Evolutionary conservation across 345 rosid genomes (phyloP).

Genomic region (Rhizophora mangle): DNA sequence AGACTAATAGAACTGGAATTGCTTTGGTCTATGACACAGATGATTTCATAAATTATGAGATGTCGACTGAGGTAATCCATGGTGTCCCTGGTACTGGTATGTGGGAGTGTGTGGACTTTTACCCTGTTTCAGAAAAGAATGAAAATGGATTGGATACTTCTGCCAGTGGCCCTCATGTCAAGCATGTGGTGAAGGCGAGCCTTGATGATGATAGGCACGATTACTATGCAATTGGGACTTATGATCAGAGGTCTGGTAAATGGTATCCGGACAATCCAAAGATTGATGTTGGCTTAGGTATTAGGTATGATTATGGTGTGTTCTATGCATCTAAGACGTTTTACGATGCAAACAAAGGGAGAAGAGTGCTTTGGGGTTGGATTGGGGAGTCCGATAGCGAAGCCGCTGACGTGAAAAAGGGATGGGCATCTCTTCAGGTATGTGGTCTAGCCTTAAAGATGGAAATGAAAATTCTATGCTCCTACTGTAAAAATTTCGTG

Average conservation of each 20-base stretch:
- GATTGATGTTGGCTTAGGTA: conserved; percentile 62
- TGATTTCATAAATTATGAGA: conserved; percentile 54
- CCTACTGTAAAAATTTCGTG: no score
- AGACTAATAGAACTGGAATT: conserved; percentile 60
- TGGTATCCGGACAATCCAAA: conserved; percentile 55
- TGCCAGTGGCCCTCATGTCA: conserved; percentile 40
- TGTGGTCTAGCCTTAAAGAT: no score
- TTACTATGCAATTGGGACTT: conserved; percentile 61
- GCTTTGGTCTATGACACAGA: conserved; percentile 70
- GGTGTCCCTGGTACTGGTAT: conserved; percentile 74
- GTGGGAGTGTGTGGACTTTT: conserved; percentile 93
- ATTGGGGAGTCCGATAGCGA: conserved; percentile 64
- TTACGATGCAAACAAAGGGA: conserved; percentile 44
- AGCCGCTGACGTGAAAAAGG: conserved; percentile 55
- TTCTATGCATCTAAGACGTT: conserved; percentile 74
- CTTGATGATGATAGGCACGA: conserved; percentile 60
- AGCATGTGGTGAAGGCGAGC: conserved; percentile 61
- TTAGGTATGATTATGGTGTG: conserved; percentile 63
- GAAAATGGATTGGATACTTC: conserved; percentile 57
- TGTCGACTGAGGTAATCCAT: conserved; percentile 40
- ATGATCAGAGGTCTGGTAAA: conserved; percentile 35
- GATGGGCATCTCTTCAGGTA: conserved; percentile 82
- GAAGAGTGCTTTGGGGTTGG: conserved; percentile 78
- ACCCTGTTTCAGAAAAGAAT: conserved; percentile 38
- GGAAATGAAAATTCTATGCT: neutral